Evolutionary conservation across 2,329 filamentous ascomycete genomes (phyloP).

Genomic region (Colletotrichum tanaceti): DNA sequence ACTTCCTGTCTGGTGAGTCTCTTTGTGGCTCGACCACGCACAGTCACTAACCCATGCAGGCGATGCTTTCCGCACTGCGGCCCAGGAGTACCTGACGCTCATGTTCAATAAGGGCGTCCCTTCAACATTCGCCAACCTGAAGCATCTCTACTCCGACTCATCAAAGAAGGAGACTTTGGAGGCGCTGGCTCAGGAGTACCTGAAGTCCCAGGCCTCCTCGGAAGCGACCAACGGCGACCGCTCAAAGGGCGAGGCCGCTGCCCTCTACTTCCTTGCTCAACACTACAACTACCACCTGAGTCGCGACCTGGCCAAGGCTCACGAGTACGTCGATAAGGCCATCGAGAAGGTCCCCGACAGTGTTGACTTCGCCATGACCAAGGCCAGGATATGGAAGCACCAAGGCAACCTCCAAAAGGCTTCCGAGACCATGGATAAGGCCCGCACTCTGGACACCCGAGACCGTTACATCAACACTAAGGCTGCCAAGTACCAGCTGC

Average conservation of each 20-base stretch:
- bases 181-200: constrained; percentile 81
- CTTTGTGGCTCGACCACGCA: not conserved
- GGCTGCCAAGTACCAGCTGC: constrained; percentile 93
- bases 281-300: constrained; percentile 95
- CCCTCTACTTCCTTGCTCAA: constrained; percentile 93
- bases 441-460: constrained; percentile 84
- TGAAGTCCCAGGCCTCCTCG: constrained; percentile 66
- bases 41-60: constrained; percentile 58
- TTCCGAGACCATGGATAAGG: constrained; percentile 87
- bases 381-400: constrained; percentile 95
- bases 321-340: constrained; percentile 84
- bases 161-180: constrained; percentile 83
- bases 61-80: constrained; percentile 82
- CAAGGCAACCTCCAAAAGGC: constrained; percentile 82
- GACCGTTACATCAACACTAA: constrained; percentile 99
- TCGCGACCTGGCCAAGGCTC: constrained; percentile 84
- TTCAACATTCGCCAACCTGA: constrained; percentile 96
- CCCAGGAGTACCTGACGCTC: constrained; percentile 80
- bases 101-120: constrained; percentile 95
- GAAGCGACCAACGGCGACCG: constrained; percentile 57
- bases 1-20: constrained; percentile 80
- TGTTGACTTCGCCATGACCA: constrained; percentile 94
- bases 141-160: constrained; percentile 85
- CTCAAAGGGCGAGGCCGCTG: constrained; percentile 77
- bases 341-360: constrained; percentile 82